Evolutionary conservation across 1,284 basidiomycete species (phyloP).

Genomic region (Cronartium quercuum): DNA sequence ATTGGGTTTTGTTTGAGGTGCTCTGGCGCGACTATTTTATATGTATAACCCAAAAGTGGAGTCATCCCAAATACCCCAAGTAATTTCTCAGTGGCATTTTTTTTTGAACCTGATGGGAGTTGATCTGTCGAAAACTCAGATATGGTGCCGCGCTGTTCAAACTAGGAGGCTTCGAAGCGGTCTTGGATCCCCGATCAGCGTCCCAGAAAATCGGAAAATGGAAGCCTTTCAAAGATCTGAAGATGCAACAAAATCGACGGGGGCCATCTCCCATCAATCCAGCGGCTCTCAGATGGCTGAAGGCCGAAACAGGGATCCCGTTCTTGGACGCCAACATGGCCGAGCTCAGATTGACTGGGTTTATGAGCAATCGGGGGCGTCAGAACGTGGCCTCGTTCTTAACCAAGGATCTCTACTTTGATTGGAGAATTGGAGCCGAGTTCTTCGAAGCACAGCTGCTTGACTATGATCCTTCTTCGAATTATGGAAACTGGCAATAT

Average conservation of each 20-base stretch:
- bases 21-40: slow-evolving; percentile 58
- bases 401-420: slow-evolving; percentile 54
- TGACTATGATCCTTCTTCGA: slow-evolving; percentile 51
- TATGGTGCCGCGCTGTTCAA: slow-evolving; percentile 52
- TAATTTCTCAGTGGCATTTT: neutral
- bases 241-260: slow-evolving; percentile 43
- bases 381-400: slow-evolving; percentile 59
- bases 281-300: slow-evolving; percentile 51
- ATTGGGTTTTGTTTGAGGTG: slow-evolving; percentile 55
- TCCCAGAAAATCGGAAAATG: slow-evolving; percentile 47
- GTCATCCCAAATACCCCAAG: neutral
- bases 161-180: slow-evolving; percentile 52
- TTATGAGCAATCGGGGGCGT: slow-evolving; percentile 57
- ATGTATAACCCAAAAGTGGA: slow-evolving; percentile 50
- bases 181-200: slow-evolving; percentile 51
- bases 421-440: slow-evolving; percentile 58
- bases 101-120: neutral
- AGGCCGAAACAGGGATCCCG: slow-evolving; percentile 56
- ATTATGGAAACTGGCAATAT: slow-evolving; percentile 54
- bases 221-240: slow-evolving; percentile 46
- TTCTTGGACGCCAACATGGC: slow-evolving; percentile 58
- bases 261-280: slow-evolving; percentile 38
- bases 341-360: slow-evolving; percentile 55
- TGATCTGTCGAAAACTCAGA: slow-evolving; percentile 42
- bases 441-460: slow-evolving; percentile 54